Conservation (phyloP, 163 green algal genomes). For the Chlorella variabilis region DNA sequence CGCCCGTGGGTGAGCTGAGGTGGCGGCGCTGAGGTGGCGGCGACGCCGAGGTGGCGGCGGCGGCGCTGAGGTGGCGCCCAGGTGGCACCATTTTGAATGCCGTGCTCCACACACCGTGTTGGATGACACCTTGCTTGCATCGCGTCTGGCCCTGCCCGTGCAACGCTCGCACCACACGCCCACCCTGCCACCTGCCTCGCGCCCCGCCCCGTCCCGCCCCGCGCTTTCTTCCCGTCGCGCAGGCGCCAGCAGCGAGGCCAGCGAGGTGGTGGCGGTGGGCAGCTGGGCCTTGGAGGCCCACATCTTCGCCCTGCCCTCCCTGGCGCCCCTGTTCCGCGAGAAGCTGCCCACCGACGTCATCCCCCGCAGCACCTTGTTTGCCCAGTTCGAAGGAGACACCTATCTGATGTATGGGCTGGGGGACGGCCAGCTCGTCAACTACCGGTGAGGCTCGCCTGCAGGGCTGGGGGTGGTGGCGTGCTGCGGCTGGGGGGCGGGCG, state of each 20-base stretch:
- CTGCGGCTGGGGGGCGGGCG: not conserved
- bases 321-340: slow-evolving; percentile 58
- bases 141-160: too few relatives aligned
- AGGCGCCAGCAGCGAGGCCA: slow-evolving; percentile 41
- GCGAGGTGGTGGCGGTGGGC: slow-evolving; percentile 74
- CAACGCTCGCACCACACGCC: too few relatives aligned
- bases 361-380: slow-evolving; percentile 75
- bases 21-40: too few relatives aligned
- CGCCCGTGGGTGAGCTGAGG: slow-evolving; percentile 58
- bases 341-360: slow-evolving; percentile 85
- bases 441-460: slow-evolving; percentile 46
- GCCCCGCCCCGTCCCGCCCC: too few relatives aligned
- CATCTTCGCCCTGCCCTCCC: slow-evolving; percentile 65
- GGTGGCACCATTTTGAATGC: too few relatives aligned
- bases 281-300: slow-evolving; percentile 78
- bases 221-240: too few relatives aligned
- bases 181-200: not conserved
- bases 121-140: too few relatives aligned
- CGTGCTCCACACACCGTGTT: too few relatives aligned
- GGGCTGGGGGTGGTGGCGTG: not conserved
- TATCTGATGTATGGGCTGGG: slow-evolving; percentile 91
- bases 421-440: slow-evolving; percentile 86
- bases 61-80: too few relatives aligned
- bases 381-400: slow-evolving; percentile 76
- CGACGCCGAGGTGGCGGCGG: too few relatives aligned